Evolutionary conservation across 257 asterid species (phyloP).

Genomic region (Petrea volubilis): DNA sequence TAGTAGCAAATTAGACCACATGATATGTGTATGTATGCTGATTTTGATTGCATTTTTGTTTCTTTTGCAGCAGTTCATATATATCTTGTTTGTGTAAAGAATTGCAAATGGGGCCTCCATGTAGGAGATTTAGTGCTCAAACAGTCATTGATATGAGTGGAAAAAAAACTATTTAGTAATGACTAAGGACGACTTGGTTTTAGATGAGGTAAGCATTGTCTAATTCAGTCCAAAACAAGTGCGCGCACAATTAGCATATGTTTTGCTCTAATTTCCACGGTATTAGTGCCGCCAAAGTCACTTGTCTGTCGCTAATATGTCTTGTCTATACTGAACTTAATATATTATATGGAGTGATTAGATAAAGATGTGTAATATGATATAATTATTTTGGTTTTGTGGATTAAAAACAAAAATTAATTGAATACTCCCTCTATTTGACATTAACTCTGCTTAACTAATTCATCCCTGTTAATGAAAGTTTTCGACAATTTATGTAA

Average conservation of each 20-base stretch:
- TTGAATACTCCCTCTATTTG: no score
- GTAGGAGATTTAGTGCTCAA: slow-evolving; percentile 20
- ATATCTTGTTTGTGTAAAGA: slow-evolving; percentile 17
- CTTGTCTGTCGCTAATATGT: no score
- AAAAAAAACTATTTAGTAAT: not conserved
- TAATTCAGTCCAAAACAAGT: not conserved
- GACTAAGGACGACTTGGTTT: not conserved
- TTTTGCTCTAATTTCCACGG: not conserved
- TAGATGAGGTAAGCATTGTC: not conserved
- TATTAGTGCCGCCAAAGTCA: not conserved
- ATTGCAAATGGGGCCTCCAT: slow-evolving; percentile 30
- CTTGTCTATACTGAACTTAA: no score
- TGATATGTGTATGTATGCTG: no score
- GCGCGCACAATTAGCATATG: not conserved
- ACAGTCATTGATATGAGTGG: not conserved
- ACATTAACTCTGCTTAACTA: no score
- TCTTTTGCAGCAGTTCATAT: not conserved
- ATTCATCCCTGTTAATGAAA: no score
- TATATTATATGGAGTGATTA: no score
- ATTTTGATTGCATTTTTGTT: not conserved
- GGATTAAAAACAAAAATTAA: no score
- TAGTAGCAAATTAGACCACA: no score
- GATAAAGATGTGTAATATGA: no score
- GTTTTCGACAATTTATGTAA: no score
- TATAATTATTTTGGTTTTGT: no score